Base-by-base conservation (phyloP, 2,329 filamentous ascomycete genomes). In the Trichoderma arundinaceum region DNA sequence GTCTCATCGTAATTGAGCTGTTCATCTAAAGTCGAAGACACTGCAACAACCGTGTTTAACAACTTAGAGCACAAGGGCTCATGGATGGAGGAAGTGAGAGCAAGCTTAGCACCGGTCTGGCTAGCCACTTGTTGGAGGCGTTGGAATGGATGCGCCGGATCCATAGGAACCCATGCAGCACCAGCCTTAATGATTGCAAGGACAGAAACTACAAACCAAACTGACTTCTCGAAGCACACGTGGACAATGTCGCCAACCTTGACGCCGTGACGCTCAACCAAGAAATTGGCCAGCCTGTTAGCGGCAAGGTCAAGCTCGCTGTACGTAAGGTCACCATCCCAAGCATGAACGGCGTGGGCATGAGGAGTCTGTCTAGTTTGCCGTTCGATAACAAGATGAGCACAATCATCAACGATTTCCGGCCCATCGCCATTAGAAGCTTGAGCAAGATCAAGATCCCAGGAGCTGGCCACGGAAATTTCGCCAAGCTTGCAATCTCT, bases 251-350 rank as follows among this genome's bases (percentile, higher is more conserved):
- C 61, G 33, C 73, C 74, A 5, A 69, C 68, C 2, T 64, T 53
- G 19, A 79, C 69, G 13, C 73, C 72, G 9, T 61, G 28, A n/a
- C 10, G 13, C 9, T n/a, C 8, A 22, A 60, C 17, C 17, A 67
- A 32, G 3, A 62, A 22, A 28, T 51, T 48, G 22, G 63, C 64
- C 4, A 67, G 49, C 6, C 57, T 59, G 43, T 64, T 68, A 10
- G 67, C 44, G 13, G 60, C 56, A 15, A 28, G 48, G 5, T 69
- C 59, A 13, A 72, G 64, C 15, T 72, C 60, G 9, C 17, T 58
- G 46, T 70, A 71, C 1, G 70, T 71, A 32, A 70, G 54, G 10
- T 54, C 19, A 2, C 65, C 66, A 46, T 73, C 71, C 70, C 70
- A 72, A 4, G 69, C 59, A 7, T 58, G 17, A 17, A 73, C 60